phyloP scores from a whole-genome alignment of 495 filamentous ascomycete species.

The Bombardia bombarda region DNA sequence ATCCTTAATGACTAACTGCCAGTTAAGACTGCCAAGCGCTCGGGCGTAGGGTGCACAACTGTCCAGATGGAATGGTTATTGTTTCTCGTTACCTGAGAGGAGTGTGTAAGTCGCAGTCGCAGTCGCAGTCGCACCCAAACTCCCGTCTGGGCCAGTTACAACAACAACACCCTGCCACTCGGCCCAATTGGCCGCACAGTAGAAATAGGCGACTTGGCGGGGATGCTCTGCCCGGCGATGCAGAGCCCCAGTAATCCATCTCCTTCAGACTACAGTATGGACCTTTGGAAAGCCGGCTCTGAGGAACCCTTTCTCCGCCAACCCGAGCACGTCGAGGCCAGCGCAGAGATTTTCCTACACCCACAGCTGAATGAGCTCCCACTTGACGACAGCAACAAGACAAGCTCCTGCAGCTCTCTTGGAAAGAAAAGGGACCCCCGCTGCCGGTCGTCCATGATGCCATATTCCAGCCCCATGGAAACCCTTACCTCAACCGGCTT shows the following conservation, averaged over 20 bases:
- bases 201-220: background rate
- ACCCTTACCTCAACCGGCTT: conserved; percentile 7
- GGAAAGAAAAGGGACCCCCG: conserved; percentile 4
- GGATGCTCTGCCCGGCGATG: background rate
- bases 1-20: conserved; percentile 3
- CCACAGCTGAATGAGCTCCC: background rate
- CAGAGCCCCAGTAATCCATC: background rate
- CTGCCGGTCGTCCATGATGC: conserved; percentile 6
- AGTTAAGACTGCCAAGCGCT: conserved; percentile 14
- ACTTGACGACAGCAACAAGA: conserved; percentile 1
- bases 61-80: background rate
- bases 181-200: conserved; percentile 1
- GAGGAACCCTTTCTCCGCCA: conserved; percentile 1
- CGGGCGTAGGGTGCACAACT: conserved; percentile 2
- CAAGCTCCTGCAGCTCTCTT: conserved; percentile 7
- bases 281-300: background rate
- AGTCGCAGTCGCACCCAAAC: background rate
- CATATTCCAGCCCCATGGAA: conserved; percentile 8
- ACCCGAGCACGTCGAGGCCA: background rate
- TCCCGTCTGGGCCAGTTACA: background rate
- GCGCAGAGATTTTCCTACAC: conserved; percentile 13
- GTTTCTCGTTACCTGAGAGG: background rate
- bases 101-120: conserved; percentile 1
- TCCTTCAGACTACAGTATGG: background rate
- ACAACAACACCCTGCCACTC: background rate